A percentile compares a stretch with the other conserved stretches of the same genome.
Evolutionary conservation across 2,329 filamentous ascomycete species (phyloP).

Genomic region (Trichoderma semiorbis): DNA sequence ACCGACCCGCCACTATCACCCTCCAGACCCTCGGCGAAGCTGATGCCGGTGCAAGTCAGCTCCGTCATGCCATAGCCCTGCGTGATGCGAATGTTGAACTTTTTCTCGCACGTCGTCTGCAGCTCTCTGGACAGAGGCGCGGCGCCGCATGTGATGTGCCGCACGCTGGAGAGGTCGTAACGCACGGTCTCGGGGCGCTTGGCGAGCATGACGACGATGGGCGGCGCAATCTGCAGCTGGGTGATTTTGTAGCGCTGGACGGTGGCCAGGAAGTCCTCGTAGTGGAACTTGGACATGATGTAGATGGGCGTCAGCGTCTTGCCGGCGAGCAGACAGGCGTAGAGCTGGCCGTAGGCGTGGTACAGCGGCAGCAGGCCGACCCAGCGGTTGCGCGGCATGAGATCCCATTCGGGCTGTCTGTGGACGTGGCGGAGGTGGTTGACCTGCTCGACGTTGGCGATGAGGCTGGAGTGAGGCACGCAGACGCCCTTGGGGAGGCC

Average conservation of each 20-base stretch:
- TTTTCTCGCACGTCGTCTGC: constrained; percentile 44
- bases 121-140: constrained; percentile 46
- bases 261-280: constrained; percentile 48
- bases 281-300: constrained; percentile 55
- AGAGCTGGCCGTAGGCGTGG: constrained; percentile 56
- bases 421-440: constrained; percentile 43
- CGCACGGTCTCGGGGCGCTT: constrained; percentile 51
- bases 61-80: constrained; percentile 65
- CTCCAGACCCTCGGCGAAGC: constrained; percentile 38
- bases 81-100: constrained; percentile 38
- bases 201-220: constrained; percentile 56
- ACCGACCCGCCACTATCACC: constrained; percentile 43
- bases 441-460: constrained; percentile 49
- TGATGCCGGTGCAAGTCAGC: constrained; percentile 40
- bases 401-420: constrained; percentile 24
- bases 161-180: constrained; percentile 52
- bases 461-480: constrained; percentile 47
- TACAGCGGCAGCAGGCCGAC: constrained; percentile 64
- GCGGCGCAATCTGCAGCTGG: constrained; percentile 52
- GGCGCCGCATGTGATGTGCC: constrained; percentile 48
- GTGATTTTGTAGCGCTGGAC: constrained; percentile 53
- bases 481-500: constrained; percentile 51
- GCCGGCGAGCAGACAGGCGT: constrained; percentile 46
- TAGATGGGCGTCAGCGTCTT: constrained; percentile 47
- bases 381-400: constrained; percentile 45